phyloP scores from a whole-genome alignment of 208 protist genomes.

The Herpetomonas samuelpessoai region DNA sequence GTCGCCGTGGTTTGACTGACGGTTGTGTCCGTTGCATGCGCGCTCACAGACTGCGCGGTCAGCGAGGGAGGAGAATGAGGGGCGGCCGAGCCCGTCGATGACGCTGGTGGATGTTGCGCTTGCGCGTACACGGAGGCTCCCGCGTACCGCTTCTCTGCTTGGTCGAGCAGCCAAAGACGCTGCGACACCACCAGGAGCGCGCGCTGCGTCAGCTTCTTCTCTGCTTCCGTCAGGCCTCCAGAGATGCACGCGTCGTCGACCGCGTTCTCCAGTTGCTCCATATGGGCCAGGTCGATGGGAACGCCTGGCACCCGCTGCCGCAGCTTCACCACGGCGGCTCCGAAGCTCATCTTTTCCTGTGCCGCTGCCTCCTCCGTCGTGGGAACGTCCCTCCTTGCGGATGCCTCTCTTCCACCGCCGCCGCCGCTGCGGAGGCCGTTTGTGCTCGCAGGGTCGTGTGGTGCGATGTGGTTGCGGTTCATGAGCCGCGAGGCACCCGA shows the following conservation, averaged over 20 bases:
- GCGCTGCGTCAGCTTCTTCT: slow-evolving; percentile 24
- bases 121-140: not conserved
- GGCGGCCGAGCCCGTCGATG: no score
- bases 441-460: no score
- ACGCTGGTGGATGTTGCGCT: no score
- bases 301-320: slow-evolving; percentile 10
- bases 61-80: not conserved
- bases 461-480: not conserved
- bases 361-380: not conserved
- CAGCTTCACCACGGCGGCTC: slow-evolving; percentile 11
- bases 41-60: not conserved
- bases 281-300: slow-evolving; percentile 14
- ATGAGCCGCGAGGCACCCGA: not conserved
- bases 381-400: slow-evolving; percentile 9
- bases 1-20: not conserved
- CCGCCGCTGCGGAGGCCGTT: not conserved
- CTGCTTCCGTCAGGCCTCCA: slow-evolving; percentile 2
- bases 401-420: slow-evolving; percentile 17
- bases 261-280: slow-evolving; percentile 8
- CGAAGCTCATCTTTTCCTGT: slow-evolving; percentile 4
- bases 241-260: slow-evolving; percentile 12
- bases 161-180: slow-evolving; percentile 24
- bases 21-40: not conserved
- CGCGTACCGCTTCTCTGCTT: not conserved
- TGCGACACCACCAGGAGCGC: slow-evolving; percentile 38